A percentile compares a stretch with the other conserved stretches of the same genome.
phyloP scores from a whole-genome alignment of 345 rosid genomes.

The Pseudoturritis turrita region DNA sequence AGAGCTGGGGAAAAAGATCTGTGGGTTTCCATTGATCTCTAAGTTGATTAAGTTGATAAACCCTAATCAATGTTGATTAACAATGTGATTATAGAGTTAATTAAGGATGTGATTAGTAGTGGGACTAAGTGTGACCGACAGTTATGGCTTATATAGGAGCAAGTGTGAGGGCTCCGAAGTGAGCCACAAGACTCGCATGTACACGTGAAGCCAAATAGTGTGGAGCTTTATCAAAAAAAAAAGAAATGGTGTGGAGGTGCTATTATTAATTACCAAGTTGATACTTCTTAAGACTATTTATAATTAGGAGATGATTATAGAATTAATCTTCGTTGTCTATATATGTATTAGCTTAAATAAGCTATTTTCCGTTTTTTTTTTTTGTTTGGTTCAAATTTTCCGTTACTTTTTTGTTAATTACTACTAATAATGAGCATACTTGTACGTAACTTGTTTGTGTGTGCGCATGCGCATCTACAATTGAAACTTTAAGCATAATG shows the following conservation, averaged over 20 bases:
- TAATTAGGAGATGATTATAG: background rate
- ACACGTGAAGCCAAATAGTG: background rate
- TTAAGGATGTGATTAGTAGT: background rate
- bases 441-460: background rate
- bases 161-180: background rate
- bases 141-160: conserved; percentile 13
- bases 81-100: background rate
- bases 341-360: background rate
- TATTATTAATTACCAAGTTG: conserved; percentile 6
- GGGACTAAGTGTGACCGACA: background rate
- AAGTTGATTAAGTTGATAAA: background rate
- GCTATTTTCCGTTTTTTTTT: background rate
- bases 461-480: background rate
- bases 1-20: conserved; percentile 30
- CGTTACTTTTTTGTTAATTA: no score
- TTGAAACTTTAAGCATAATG: background rate
- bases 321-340: background rate
- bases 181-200: background rate
- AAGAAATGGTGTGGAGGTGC: background rate
- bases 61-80: background rate
- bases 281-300: background rate
- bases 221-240: no score
- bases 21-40: conserved; percentile 36
- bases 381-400: no score
- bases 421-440: background rate